Evolutionary conservation across 441 rosid species (phyloP).

Genomic region (Codiaeum variegatum): DNA sequence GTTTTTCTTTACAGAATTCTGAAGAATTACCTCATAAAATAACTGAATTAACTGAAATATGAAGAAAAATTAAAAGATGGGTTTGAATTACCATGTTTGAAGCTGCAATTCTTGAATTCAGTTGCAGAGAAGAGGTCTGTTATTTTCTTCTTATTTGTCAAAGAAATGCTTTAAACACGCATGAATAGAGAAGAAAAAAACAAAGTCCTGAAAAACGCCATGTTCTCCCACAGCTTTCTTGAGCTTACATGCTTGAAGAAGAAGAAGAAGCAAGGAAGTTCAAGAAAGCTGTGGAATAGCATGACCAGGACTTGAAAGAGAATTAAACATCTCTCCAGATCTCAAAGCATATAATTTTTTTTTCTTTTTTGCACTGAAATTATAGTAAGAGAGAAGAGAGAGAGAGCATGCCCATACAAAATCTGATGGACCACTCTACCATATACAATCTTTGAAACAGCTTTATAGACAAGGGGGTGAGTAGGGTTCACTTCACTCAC

Average conservation of each 20-base stretch:
- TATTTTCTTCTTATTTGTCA: not conserved
- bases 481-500: conserved; percentile 40
- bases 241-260: conserved; percentile 60
- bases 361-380: conserved; percentile 5
- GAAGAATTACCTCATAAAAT: not conserved
- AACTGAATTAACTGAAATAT: not conserved
- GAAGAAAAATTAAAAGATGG: not conserved
- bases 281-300: conserved; percentile 96
- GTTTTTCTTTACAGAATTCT: not conserved
- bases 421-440: conserved; percentile 48
- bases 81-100: conserved; percentile 2
- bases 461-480: conserved; percentile 39
- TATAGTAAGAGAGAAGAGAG: conserved; percentile 11
- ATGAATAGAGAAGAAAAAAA: not conserved
- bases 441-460: conserved; percentile 34
- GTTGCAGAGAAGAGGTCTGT: not conserved
- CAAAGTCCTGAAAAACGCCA: conserved; percentile 47
- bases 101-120: not conserved
- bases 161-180: not conserved
- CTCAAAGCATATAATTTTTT: conserved; percentile 5
- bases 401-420: conserved; percentile 22
- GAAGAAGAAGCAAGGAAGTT: conserved; percentile 46
- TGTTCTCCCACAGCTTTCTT: conserved; percentile 89
- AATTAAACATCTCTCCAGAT: conserved; percentile 26
- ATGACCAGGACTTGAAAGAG: conserved; percentile 48